Base-by-base conservation (phyloP, 2,329 filamentous ascomycete species). In the Verticillium nonalfalfae region DNA sequence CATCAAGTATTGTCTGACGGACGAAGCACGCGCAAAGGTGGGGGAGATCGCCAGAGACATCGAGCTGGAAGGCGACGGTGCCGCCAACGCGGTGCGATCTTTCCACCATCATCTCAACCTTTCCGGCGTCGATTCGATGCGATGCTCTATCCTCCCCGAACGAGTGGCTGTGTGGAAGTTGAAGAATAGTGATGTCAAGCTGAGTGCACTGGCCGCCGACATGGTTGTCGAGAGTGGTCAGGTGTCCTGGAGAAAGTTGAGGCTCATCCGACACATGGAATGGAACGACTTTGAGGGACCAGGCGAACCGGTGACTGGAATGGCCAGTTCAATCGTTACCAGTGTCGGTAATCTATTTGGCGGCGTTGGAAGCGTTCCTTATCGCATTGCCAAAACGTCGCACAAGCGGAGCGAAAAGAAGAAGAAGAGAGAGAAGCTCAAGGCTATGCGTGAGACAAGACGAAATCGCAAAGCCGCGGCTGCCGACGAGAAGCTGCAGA, bases 201-300 rank as follows among this genome's bases (percentile, higher is more conserved):
- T 92, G 0, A 86, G 84, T 62, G 77, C 86, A 0, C 66, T 90
- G 45, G 88, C 88, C 2, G 88, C 89, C 0, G 84, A 90, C 33
- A 75, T 90, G 1, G 74, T 90, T 1, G 83, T 89, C 3, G 79
- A 83, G 38, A 80, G 79, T 64, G 85, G 85, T n/a, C 80, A 83
- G 64, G 69, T 90, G 26, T 79, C 80, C 31, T 90, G 87, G 83
- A 83, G 81, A 60, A 83, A 85, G 62, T 73, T 92, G 56, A 81
- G 84, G 13, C 77, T 91, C 0, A 68, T 90, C 9, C 79, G 89
- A 9, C 87, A 90, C 67, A 84, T 82, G 58, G 88, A 90, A 67
- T 92, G 89, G 87, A 90, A 90, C 66, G 89, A 91, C 67, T 91
- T 91, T 67, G 87, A 90, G 66, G 90, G 90, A 0, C 88, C 89